Evolutionary conservation across 345 rosid species (phyloP).

Genomic region (Gossypium thurberi): DNA sequence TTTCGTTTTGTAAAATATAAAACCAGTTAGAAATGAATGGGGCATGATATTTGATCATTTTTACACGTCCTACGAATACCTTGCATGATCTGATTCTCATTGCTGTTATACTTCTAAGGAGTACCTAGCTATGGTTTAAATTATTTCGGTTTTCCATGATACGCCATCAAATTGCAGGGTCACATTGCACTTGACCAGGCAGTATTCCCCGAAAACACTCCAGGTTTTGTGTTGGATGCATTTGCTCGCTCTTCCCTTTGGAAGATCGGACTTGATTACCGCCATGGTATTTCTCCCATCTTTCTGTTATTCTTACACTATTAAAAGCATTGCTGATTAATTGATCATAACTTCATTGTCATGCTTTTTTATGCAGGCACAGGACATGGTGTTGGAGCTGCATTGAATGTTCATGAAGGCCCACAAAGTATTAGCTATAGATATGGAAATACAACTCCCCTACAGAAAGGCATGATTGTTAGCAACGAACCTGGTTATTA

Average conservation of each 20-base stretch:
- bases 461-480: conserved; percentile 84
- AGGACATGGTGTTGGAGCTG: conserved; percentile 97
- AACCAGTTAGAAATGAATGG: not conserved
- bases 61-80: not conserved
- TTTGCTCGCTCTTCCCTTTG: conserved; percentile 90
- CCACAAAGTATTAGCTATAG: conserved; percentile 95
- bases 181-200: conserved; percentile 96
- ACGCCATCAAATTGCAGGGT: conserved; percentile 48
- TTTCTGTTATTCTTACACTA: not conserved
- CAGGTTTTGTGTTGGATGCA: conserved; percentile 88
- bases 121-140: not conserved
- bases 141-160: conserved; percentile 10
- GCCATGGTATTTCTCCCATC: conserved; percentile 55
- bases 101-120: not conserved
- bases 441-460: conserved; percentile 71
- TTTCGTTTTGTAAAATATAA: not conserved
- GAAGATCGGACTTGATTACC: conserved; percentile 95
- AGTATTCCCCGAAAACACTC: conserved; percentile 84
- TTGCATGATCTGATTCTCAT: not conserved
- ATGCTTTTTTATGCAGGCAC: conserved; percentile 51
- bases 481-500: conserved; percentile 98
- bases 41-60: not conserved
- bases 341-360: not conserved
- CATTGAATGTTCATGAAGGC: conserved; percentile 93
- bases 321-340: not conserved